Conservation (phyloP, 2,329 filamentous ascomycete species). For the Hypoxylon sp. region DNA sequence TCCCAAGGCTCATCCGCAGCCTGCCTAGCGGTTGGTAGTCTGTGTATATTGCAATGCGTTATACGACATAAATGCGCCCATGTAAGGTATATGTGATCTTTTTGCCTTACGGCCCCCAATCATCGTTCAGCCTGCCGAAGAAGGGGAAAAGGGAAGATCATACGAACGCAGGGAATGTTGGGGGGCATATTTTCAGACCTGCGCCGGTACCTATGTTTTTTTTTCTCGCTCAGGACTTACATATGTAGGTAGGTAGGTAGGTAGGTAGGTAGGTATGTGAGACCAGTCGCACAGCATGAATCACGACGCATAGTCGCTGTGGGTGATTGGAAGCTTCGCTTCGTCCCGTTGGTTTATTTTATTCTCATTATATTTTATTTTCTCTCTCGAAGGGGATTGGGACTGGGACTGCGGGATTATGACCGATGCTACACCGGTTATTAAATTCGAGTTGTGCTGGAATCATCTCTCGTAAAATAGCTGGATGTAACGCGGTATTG, state of each 20-base stretch:
- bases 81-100: neutral
- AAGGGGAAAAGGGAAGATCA: constrained; percentile 3
- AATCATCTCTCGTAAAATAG: neutral
- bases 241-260: no score
- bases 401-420: neutral
- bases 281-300: constrained; percentile 34
- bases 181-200: neutral
- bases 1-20: neutral
- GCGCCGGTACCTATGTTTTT: neutral
- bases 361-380: no score
- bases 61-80: neutral
- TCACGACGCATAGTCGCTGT: constrained; percentile 30
- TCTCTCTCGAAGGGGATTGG: neutral
- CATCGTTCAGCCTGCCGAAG: constrained; percentile 3
- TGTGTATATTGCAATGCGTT: neutral
- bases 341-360: neutral
- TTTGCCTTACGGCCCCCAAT: constrained; percentile 6
- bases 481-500: neutral
- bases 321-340: constrained; percentile 1
- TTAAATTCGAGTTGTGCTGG: neutral
- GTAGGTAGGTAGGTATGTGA: neutral
- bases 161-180: constrained; percentile 5
- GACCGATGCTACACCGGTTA: neutral
- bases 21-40: neutral
- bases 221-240: neutral